Base-by-base conservation (phyloP, 2,329 filamentous ascomycete genomes). In the Colletotrichum cordylinicola region DNA sequence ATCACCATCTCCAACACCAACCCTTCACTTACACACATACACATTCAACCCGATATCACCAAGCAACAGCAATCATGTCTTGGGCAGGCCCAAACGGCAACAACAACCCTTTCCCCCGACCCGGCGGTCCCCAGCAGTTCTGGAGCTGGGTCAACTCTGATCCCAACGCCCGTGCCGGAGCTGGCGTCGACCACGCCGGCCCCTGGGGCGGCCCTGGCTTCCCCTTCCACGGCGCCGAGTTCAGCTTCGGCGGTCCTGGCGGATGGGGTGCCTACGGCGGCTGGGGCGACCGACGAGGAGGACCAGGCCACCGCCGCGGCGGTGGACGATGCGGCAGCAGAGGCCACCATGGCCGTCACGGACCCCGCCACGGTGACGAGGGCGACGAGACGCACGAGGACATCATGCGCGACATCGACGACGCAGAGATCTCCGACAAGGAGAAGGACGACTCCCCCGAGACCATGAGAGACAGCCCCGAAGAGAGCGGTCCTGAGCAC, bases 101-200 rank as follows among this genome's bases (percentile, higher is more conserved):
- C 21, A 75, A 68, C 48, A 72, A 67, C 35, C 75, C 72, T 16
- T 75, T 72, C 10, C 24, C 48, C 52, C 74, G 61, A 18, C 52
- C 74, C 16, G 60, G 39, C 33, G 74, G 70, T 15, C 29, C 71
- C 33, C 65, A 76, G 31, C 33, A 43, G 52, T 70, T 76, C 71
- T 76, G 71, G 71, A 76, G 86, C 70, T 86, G 85, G 71, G 64
- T 86, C 77, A 82, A 82, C 75, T 80, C 81, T 27, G 82, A 84
- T 74, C 82, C 83, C 27, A 80, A 79, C 56, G 79, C 72, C 56
- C 65, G 58, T 52, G 78, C 82, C 43, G 84, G 86, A 56, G 80
- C 81, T 21, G 85, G 86, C 62, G 83, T 86, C 70, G 86, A 87
- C 73, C 85, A 86, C 76, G 61, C 79, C 43, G 79, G 78, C 39